Base-by-base conservation (phyloP, 1,284 basidiomycete genomes). In the Lentinus polychrous region DNA sequence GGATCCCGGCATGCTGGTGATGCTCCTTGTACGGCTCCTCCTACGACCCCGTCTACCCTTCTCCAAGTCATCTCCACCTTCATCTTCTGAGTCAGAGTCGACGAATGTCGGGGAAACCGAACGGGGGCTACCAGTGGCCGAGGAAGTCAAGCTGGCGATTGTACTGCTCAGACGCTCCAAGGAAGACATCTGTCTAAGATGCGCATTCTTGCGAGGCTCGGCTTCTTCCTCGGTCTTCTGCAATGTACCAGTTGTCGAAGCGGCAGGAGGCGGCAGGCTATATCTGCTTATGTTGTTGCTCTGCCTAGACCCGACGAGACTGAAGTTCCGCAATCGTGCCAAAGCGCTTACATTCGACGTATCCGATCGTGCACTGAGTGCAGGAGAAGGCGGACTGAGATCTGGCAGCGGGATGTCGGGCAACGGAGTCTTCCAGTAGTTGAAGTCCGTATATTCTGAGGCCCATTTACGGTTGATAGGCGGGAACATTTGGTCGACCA, bases 401-500 rank as follows among this genome's bases (percentile, higher is more conserved):
- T 97, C 94, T 0, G 95, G 95, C 1, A 98, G 72, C 11, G 85
- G 74, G 52, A 90, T 83, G 2, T 92, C 87, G 42, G 78, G 76
- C 8, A 95, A 70, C 0, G 91, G 83, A 0, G 79, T 60, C 54
- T 93, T 86, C 96, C 96, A 99, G 64, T 83, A 99, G 63, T 96
- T 98, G 74, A 97, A 95, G 66, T 99, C 95, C 15, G 94, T 97
- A 65, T 79, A 99, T 65, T 96, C 93, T 0, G 91, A 83, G 34
- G 83, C 80, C 74, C 86, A 86, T 62, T 90, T 91, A 46, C 84
- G 82, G 60, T 92, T 81, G 51, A 98, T 92, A 0, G 95, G 93
- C 22, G 96, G 96, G 74, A 99, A 99, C 86, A 97, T 95, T 66
- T 97, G 94, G 69, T 99, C 94, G 27, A 99, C 96, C 12, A 99